phyloP scores from a whole-genome alignment of 225 moss, liverwort and hornwort species.

The Pleurozium schreberi region DNA sequence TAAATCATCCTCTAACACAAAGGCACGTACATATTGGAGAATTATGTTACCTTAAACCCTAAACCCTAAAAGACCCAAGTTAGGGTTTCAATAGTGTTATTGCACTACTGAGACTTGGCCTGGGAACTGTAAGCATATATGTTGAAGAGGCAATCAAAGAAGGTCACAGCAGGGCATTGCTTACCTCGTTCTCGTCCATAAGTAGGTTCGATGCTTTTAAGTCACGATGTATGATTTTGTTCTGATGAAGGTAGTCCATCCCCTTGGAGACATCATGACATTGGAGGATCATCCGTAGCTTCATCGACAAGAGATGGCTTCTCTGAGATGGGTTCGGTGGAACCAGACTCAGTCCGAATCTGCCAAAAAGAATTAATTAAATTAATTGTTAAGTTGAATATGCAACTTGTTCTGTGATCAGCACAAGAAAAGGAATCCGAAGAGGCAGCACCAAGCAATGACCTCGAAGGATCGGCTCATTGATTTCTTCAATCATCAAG shows the following conservation, averaged over 20 bases:
- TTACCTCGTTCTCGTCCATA: conserved; percentile 92
- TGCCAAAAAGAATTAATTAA: background rate
- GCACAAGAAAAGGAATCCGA: background rate
- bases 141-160: background rate
- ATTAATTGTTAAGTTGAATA: background rate
- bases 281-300: background rate
- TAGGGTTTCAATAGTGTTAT: too few relatives aligned
- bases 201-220: conserved; percentile 92
- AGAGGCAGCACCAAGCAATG: background rate
- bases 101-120: background rate
- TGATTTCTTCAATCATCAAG: background rate
- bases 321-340: background rate
- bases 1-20: background rate
- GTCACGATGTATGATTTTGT: conserved; percentile 86
- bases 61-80: too few relatives aligned
- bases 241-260: conserved; percentile 97
- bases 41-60: too few relatives aligned
- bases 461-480: too few relatives aligned
- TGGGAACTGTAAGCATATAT: background rate
- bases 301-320: background rate
- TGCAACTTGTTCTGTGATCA: background rate
- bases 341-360: background rate
- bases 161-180: background rate
- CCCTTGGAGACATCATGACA: conserved; percentile 72
- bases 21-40: background rate